Evolutionary conservation across 805 yeast genomes (phyloP).

Genomic region (Kluyveromyces lactis): DNA sequence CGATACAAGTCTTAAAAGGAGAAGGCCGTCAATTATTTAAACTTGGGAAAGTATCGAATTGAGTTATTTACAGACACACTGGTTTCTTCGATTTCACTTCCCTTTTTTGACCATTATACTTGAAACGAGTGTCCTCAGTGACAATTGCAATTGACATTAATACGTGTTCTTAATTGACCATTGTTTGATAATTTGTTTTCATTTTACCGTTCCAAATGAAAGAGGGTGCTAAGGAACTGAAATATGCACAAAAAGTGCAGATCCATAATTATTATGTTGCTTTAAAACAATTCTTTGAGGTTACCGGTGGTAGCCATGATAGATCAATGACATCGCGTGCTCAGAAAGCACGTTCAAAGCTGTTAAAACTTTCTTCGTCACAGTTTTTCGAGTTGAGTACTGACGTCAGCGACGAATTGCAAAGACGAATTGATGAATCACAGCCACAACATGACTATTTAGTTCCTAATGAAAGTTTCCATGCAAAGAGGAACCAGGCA

Average conservation of each 20-base stretch:
- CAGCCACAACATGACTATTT: conserved; percentile 54
- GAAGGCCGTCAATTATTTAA: too few relatives aligned
- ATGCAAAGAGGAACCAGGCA: conserved; percentile 92
- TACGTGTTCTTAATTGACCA: too few relatives aligned
- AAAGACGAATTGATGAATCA: conserved; percentile 61
- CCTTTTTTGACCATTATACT: too few relatives aligned
- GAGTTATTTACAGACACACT: too few relatives aligned
- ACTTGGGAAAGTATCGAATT: too few relatives aligned
- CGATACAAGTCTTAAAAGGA: too few relatives aligned
- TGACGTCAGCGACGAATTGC: conserved; percentile 89
- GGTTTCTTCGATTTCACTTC: too few relatives aligned
- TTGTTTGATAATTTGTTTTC: too few relatives aligned
- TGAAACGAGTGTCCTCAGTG: too few relatives aligned
- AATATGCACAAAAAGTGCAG: conserved; percentile 8
- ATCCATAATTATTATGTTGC: conserved; percentile 21
- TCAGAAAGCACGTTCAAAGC: conserved; percentile 75
- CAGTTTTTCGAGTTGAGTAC: conserved; percentile 89
- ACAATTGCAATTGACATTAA: too few relatives aligned
- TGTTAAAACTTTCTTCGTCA: conserved; percentile 65
- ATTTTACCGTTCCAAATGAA: too few relatives aligned
- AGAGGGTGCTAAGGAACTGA: background rate
- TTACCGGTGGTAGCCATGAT: conserved; percentile 24
- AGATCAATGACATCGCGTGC: conserved; percentile 43
- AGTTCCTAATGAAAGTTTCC: conserved; percentile 65
- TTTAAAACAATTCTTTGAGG: conserved; percentile 20